phyloP scores from a whole-genome alignment of 208 protist genomes.

The Leishmania arabica region DNA sequence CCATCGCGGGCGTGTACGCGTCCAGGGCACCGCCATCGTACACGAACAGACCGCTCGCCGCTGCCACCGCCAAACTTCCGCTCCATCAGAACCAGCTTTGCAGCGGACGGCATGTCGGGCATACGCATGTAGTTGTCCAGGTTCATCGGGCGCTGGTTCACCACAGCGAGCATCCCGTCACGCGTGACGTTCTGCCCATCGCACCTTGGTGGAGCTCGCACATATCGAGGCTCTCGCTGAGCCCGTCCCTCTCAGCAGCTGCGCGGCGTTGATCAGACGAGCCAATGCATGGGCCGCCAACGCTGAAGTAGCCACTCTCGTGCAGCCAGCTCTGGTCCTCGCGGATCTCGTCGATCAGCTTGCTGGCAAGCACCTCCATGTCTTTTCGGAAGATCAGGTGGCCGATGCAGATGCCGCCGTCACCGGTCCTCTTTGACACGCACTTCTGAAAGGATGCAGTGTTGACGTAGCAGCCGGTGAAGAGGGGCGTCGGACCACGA shows the following conservation, averaged over 20 bases:
- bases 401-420: slow-evolving; percentile 35
- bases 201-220: slow-evolving; percentile 37
- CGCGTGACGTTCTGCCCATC: slow-evolving; percentile 33
- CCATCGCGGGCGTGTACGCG: slow-evolving; percentile 19
- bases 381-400: slow-evolving; percentile 35
- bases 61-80: slow-evolving; percentile 33
- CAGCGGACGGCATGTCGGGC: slow-evolving; percentile 22
- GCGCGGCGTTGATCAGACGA: slow-evolving; percentile 33
- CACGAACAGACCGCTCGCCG: slow-evolving; percentile 39
- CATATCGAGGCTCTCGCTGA: slow-evolving; percentile 11
- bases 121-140: slow-evolving; percentile 12
- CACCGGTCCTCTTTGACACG: slow-evolving; percentile 26
- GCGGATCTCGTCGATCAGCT: slow-evolving; percentile 33
- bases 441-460: slow-evolving; percentile 28
- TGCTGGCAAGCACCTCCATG: slow-evolving; percentile 30
- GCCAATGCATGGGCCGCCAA: slow-evolving; percentile 42
- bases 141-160: slow-evolving; percentile 26
- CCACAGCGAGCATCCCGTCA: slow-evolving; percentile 22
- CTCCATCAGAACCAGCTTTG: slow-evolving; percentile 34
- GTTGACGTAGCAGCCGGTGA: slow-evolving; percentile 28
- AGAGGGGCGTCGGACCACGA: slow-evolving; percentile 39
- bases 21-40: slow-evolving; percentile 29
- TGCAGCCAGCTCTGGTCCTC: slow-evolving; percentile 35
- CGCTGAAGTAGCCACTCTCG: slow-evolving; percentile 30
- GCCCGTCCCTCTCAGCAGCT: slow-evolving; percentile 28